Base-by-base conservation (phyloP, 805 yeast genomes). In the Priceomyces haplophilus region DNA sequence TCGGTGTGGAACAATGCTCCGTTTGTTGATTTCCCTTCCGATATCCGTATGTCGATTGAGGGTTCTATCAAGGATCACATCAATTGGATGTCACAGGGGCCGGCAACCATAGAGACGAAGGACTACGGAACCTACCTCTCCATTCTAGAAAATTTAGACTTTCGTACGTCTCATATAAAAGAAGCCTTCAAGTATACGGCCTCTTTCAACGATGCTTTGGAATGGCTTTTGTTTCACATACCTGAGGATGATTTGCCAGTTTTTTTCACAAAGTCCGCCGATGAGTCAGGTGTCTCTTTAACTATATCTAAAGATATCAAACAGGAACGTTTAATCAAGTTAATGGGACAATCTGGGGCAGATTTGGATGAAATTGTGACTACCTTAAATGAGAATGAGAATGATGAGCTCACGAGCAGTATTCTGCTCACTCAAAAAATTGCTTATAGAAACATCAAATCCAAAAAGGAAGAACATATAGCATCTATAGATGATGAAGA, bases 221-320 rank as follows among this genome's bases (percentile, higher is more conserved):
- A 83, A 47, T 85, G 93, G 91, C 73, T 91, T 15, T 64, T 91
- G 8, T 82, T 90, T 50, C 93, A 91, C 55, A 78, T 91, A 3
- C 98, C 98, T 0, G 97, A 93, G 49, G 98, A 90, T 56, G 99
- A 91, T 54, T 67, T 91, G 24, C 99, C 99, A 0, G 51, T 64
- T 0, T 67, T 72, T 37, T 85, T 85, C 53, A 72, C 75, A 13
- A 80, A 82, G 46, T 65, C 78, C 32, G 72, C 74, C 17, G 73
- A 73, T 35, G 88, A 82, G 51, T 69, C 83, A 0, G 77, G 75
- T 37, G 75, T 81, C 18, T 72, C 76, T 41, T 68, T 85, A 33
- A 85, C 76, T 46, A 65, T 78, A n/a, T 65, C 83, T 3, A 73
- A 72, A 8, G 75, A 79, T 49, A 54, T 81, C 30, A 70, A 74